phyloP scores from a whole-genome alignment of 78 protist species.

The Speleostelium caveatum region DNA sequence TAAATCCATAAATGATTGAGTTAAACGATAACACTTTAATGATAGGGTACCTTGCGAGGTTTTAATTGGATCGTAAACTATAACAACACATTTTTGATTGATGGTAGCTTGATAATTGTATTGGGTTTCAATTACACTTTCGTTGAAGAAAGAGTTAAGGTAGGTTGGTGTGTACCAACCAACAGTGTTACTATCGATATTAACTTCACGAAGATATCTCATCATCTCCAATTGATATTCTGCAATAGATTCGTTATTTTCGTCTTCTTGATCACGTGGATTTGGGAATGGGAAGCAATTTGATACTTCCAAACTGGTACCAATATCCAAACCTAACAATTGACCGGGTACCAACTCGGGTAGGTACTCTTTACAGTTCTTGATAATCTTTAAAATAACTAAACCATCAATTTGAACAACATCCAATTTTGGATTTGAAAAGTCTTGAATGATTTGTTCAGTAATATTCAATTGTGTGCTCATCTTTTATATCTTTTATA shows the following conservation, averaged over 20 bases:
- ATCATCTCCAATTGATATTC: constrained; percentile 85
- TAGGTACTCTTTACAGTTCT: constrained; percentile 85
- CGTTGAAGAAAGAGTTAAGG: constrained; percentile 78
- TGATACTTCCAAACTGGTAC: constrained; percentile 80
- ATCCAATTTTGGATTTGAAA: constrained; percentile 54
- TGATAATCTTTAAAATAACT: constrained; percentile 85
- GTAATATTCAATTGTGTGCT: constrained; percentile 8
- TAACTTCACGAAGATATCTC: constrained; percentile 86
- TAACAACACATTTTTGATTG: constrained; percentile 75
- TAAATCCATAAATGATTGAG: constrained; percentile 78
- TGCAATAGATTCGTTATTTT: constrained; percentile 24
- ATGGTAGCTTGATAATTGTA: constrained; percentile 87
- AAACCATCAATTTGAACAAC: constrained; percentile 79
- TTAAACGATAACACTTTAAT: constrained; percentile 87
- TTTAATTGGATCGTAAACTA: constrained; percentile 88
- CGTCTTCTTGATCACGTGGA: constrained; percentile 77
- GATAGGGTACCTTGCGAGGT: constrained; percentile 86
- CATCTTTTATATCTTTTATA: too few relatives aligned
- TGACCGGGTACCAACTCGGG: constrained; percentile 87
- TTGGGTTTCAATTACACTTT: constrained; percentile 86
- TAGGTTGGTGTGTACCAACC: constrained; percentile 92
- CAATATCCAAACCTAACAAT: constrained; percentile 89
- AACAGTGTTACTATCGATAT: constrained; percentile 87
- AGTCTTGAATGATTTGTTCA: constrained; percentile 62
- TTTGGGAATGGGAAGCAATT: constrained; percentile 88